Conservation (phyloP, 2,329 filamentous ascomycete genomes). For the Colletotrichum abscissum region DNA sequence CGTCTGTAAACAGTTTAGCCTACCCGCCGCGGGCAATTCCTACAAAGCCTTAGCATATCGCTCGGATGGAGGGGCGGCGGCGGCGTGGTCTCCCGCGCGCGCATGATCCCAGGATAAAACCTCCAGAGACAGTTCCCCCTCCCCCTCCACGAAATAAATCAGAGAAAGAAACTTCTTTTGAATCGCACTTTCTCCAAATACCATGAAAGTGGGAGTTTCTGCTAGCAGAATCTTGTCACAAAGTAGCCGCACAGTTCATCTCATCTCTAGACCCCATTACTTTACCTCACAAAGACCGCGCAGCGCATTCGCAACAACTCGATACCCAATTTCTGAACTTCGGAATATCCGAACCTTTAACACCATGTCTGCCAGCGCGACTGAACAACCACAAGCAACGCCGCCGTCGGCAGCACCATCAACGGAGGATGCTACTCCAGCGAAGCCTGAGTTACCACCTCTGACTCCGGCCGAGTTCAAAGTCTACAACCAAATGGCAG, state of each 20-base stretch:
- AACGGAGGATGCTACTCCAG: neutral
- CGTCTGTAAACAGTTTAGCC: conserved; percentile 21
- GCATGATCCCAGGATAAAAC: neutral
- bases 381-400: conserved; percentile 2
- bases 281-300: no score
- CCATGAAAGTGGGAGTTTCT: neutral
- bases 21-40: conserved; percentile 27
- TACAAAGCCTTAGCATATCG: neutral
- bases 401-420: neutral
- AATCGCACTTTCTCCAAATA: neutral
- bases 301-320: neutral
- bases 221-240: neutral
- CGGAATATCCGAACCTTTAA: neutral
- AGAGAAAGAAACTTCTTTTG: neutral
- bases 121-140: neutral
- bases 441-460: conserved; percentile 60
- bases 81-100: neutral
- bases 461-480: conserved; percentile 75
- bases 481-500: conserved; percentile 78
- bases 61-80: neutral
- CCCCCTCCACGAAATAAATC: neutral
- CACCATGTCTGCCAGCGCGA: conserved; percentile 18
- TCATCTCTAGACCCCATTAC: neutral
- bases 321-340: no score
- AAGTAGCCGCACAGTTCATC: neutral